phyloP scores from a whole-genome alignment of 2,329 filamentous ascomycete genomes.

The Arthrobotrys conoides region DNA sequence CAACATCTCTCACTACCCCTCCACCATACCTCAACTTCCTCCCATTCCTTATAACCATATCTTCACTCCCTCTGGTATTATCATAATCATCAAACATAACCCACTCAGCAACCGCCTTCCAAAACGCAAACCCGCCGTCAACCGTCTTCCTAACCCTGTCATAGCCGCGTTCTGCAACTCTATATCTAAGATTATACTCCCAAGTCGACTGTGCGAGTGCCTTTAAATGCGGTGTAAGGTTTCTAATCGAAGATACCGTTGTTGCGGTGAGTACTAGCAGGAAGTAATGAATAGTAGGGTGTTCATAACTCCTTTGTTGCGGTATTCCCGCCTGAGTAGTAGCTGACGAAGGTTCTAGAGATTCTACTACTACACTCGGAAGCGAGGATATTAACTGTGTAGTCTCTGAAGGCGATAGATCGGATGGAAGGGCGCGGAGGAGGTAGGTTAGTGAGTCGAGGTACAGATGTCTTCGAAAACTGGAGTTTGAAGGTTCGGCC shows the following conservation, averaged over 20 bases:
- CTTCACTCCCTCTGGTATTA: constrained; percentile 2
- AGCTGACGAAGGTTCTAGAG: constrained; percentile 24
- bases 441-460: constrained; percentile 58
- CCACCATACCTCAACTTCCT: constrained; percentile 45
- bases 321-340: not conserved
- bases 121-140: constrained; percentile 45
- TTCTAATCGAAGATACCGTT: constrained; percentile 49
- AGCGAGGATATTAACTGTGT: constrained; percentile 47
- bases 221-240: constrained; percentile 53
- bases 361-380: constrained; percentile 27
- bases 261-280: constrained; percentile 39
- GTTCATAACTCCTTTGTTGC: constrained; percentile 22
- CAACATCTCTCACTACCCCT: constrained; percentile 43
- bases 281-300: constrained; percentile 54
- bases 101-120: constrained; percentile 57
- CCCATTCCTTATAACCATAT: constrained; percentile 10
- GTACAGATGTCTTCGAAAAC: constrained; percentile 50
- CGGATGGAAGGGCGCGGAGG: constrained; percentile 44
- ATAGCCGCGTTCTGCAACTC: constrained; percentile 43
- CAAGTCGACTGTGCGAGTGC: constrained; percentile 48
- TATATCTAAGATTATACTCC: constrained; percentile 56
- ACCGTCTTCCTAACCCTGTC: constrained; percentile 35
- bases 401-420: constrained; percentile 43
- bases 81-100: constrained; percentile 47
- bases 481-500: constrained; percentile 50